These are phyloP conservation scores for Crucihimalaya himalaica DNA, from an alignment of 345 rosid species.

Conservation along the genomic window DNA sequence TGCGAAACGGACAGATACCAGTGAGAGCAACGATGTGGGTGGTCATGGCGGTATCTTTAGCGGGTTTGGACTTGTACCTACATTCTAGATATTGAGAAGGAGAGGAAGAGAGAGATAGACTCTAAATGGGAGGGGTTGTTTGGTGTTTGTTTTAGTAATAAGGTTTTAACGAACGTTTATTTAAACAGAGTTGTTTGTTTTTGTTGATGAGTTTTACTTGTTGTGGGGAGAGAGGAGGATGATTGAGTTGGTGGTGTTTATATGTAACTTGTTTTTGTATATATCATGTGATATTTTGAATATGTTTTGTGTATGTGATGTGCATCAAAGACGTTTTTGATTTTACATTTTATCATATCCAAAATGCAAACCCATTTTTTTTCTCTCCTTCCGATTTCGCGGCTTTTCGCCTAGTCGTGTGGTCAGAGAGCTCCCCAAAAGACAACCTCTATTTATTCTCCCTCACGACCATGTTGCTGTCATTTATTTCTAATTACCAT, in stretches of 20 bases:
- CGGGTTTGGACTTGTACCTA: slow-evolving; percentile 80
- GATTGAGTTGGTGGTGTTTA: slow-evolving; percentile 38
- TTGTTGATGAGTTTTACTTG: slow-evolving; percentile 14
- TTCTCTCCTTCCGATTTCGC: neutral
- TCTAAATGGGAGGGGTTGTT: neutral
- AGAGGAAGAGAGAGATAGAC: neutral
- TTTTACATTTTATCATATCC: neutral
- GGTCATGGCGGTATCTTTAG: slow-evolving; percentile 49
- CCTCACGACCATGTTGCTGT: neutral
- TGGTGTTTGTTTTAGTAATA: slow-evolving; percentile 28
- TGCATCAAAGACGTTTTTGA: neutral
- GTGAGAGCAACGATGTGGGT: slow-evolving; percentile 36
- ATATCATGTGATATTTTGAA: slow-evolving; percentile 37
- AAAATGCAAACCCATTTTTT: neutral
- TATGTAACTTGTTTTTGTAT: slow-evolving; percentile 36
- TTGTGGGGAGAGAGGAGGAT: slow-evolving; percentile 14
- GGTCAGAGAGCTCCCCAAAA: neutral
- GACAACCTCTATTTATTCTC: neutral
- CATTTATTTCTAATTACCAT: neutral
- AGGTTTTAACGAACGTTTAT: slow-evolving; percentile 14
- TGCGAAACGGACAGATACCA: slow-evolving; percentile 64
- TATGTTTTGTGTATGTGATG: slow-evolving; percentile 10
- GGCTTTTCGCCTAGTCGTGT: neutral
- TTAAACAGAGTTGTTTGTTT: slow-evolving; percentile 8
- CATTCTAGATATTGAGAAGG: slow-evolving; percentile 47